Percentiles rank a stretch among this genome's conserved stretches.
Conservation (phyloP, 441 rosid species). For the Viola pubescens region DNA sequence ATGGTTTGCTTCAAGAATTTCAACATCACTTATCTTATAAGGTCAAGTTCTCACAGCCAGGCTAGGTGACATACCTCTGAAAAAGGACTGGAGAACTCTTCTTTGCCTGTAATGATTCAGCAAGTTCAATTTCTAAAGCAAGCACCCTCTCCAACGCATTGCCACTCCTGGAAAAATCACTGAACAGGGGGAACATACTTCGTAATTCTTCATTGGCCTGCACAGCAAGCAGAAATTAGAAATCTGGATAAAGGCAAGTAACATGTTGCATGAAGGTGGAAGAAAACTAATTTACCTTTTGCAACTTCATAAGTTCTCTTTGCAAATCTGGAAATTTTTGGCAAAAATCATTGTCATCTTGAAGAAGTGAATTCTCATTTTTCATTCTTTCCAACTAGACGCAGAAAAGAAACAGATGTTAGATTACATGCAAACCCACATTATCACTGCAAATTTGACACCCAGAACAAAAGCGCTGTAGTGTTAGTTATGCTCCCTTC, state of each 20-base stretch:
- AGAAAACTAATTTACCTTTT: constrained; percentile 43
- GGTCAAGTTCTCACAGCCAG: too few species aligned
- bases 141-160: constrained; percentile 84
- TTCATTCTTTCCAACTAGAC: constrained; percentile 90
- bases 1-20: not conserved
- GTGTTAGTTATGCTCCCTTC: not conserved
- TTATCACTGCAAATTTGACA: constrained; percentile 6
- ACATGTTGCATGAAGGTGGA: not conserved
- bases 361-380: constrained; percentile 67
- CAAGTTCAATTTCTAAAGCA: constrained; percentile 91
- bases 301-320: constrained; percentile 54
- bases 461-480: not conserved
- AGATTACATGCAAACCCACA: constrained; percentile 12
- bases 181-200: constrained; percentile 59
- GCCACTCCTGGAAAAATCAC: constrained; percentile 48
- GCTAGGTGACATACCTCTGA: constrained; percentile 52
- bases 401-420: constrained; percentile 8
- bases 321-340: constrained; percentile 61
- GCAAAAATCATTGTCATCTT: constrained; percentile 39
- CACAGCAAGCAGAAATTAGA: constrained; percentile 14
- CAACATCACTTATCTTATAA: not conserved
- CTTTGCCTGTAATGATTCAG: constrained; percentile 75
- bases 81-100: constrained; percentile 57
- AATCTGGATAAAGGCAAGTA: constrained; percentile 9
- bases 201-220: constrained; percentile 91